phyloP scores from a whole-genome alignment of 106 monocot genomes.

The Dioscorea dumetorum region DNA sequence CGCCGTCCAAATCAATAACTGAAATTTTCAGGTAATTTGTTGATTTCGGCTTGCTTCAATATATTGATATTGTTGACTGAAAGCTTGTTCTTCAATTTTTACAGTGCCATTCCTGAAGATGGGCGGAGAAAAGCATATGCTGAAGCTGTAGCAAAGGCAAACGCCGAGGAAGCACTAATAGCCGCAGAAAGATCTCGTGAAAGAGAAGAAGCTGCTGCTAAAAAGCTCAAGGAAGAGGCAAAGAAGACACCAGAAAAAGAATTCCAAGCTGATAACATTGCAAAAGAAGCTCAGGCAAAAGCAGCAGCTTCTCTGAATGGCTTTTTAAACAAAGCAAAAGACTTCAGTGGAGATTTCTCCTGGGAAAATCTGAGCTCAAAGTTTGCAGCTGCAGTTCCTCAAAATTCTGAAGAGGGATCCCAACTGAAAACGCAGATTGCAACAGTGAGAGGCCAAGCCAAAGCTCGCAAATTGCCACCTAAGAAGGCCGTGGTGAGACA shows the following conservation, averaged over 20 bases:
- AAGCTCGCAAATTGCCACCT: conserved; percentile 50
- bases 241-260: conserved; percentile 34
- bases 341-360: conserved; percentile 42
- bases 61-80: no score
- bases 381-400: conserved; percentile 31
- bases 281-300: conserved; percentile 21
- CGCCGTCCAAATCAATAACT: conserved; percentile 41
- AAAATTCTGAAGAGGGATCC: conserved; percentile 18
- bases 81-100: background rate
- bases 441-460: conserved; percentile 63
- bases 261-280: conserved; percentile 16
- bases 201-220: conserved; percentile 30
- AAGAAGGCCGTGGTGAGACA: conserved; percentile 52
- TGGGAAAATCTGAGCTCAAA: conserved; percentile 72
- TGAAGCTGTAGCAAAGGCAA: conserved; percentile 55
- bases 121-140: conserved; percentile 73
- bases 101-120: conserved; percentile 80
- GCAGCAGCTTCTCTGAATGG: conserved; percentile 34
- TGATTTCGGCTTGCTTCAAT: no score
- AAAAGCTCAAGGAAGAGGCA: conserved; percentile 39
- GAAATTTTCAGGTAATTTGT: conserved; percentile 60
- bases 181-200: conserved; percentile 48
- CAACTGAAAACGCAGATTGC: conserved; percentile 36
- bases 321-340: conserved; percentile 40
- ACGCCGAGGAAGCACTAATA: conserved; percentile 47